Evolutionary conservation across 495 filamentous ascomycete genomes (phyloP), one percentile per base, ranked within the genome.

Genomic region (Penicillium samsonianum): DNA sequence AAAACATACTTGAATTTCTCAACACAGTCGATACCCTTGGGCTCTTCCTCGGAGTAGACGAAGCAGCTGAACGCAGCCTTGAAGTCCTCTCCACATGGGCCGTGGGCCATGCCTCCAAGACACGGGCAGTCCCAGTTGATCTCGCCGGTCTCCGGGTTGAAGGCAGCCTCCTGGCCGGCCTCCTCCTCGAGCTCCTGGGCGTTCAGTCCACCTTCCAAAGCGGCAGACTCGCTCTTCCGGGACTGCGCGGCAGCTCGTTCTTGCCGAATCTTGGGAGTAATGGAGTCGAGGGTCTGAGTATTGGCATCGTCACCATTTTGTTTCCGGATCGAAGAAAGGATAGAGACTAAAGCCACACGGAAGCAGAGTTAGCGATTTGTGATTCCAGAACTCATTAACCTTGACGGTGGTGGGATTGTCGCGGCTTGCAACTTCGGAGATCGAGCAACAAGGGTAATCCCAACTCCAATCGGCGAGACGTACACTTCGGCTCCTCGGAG

Each of bases 61-160:
- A 98, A 98, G 80, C 94, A 98, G 84, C 90, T 95, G 66, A 98
- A 98, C 0, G 94, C 94, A 5, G 84, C 86, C 76, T 84, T 89
- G 81, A 98, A 98, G 65, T 97, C 83, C 73, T 93, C 90, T 30
- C 95, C 94, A 71, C 93, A 98, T 35, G 95, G 95, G 0, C 94
- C 94, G 73, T 96, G 80, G 9, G 94, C 94, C 94, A 98, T 98
- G 26, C 94, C 94, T 47, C 94, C 94, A 23, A 98, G 78, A 69
- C 94, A 98, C 19, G 95, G 94, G 74, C 94, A 98, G 69, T 97
- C 94, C 95, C 95, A 98, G 80, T 98, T 98, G 76, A 98, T 98
- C 82, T 98, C 94, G 61, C 94, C 94, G 9, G 94, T 98, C 80
- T 98, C 95, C 12, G 91, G 90, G 73, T 98, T 93, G 77, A 97